Evolutionary conservation across 768 basidiomycete species (phyloP), one percentile per base, ranked within the genome.

Genomic region (Amanita polypyramis): DNA sequence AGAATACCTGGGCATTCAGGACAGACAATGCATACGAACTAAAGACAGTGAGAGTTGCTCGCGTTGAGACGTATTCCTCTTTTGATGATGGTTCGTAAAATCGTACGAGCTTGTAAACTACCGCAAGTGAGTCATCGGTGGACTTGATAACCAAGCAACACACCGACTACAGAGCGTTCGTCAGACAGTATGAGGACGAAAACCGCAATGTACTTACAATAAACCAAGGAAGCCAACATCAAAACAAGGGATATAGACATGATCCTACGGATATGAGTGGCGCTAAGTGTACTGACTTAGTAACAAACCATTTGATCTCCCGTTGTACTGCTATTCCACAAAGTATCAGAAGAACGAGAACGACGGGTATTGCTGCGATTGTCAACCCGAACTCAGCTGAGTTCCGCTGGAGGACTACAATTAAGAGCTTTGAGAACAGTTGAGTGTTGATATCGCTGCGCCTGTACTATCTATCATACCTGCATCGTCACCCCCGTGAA

Each of bases 401-500:
- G 57, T 78, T 64, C 30, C 53, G 62, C 36, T 69, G 54, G 17
- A 92, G 71, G 10, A 92, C 88, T 19, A 92, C 64, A 53, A 92
- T 91, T 49, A 91, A 76, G 27, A 92, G 78, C 89, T 91, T 45
- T 1, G 25, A 29, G 4, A 29, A 27, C 6, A 21, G 17, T 42
- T 17, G 34, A 39, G 11, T 9, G 4, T 8, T 4, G 12, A 20
- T 10, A 15, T 17, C 14, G 20, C 6, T 17, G 5, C 27, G 10
- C 3, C 17, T 11, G 1, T 29, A 6, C 6, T 23, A n/a, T 38
- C 25, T n/a, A 39, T 17, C 29, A 7, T 43, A 77, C 88, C 78
- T 92, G 89, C 76, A 90, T 89, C 2, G 88, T 90, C 20, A 91
- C 82, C n/a, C 83, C 89, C 17, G 75, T 73, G 59, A 92, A 91